phyloP scores from a whole-genome alignment of 257 asterid species.

The Marsdenia floribunda region DNA sequence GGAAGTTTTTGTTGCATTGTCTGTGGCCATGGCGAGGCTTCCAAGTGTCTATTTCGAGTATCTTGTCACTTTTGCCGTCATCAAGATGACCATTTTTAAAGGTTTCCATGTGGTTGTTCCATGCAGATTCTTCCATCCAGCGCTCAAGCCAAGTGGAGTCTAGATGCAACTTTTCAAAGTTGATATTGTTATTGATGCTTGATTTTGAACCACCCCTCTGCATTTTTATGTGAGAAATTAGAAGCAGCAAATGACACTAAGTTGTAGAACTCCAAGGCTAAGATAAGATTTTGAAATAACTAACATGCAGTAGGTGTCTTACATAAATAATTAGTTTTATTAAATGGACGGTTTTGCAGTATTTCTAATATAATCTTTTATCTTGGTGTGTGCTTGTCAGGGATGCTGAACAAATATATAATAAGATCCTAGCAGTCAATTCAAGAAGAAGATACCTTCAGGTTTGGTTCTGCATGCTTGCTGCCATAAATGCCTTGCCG shows the following conservation, averaged over 20 bases:
- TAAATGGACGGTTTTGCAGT: too few species aligned
- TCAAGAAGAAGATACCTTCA: conserved; percentile 38
- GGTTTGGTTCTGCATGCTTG: conserved; percentile 28
- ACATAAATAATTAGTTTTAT: not conserved
- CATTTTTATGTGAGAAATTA: conserved; percentile 20
- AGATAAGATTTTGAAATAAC: not conserved
- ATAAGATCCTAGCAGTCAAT: not conserved
- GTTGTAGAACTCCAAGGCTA: not conserved
- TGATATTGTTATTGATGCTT: conserved; percentile 20
- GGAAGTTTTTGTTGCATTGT: conserved; percentile 28
- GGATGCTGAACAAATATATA: not conserved
- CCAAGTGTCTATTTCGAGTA: conserved; percentile 87
- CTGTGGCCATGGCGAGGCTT: conserved; percentile 45
- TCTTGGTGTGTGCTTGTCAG: not conserved
- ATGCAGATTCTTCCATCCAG: conserved; percentile 74
- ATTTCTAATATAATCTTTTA: not conserved
- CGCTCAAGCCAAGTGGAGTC: conserved; percentile 61
- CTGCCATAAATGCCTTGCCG: conserved; percentile 22
- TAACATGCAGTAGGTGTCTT: not conserved
- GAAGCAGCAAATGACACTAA: not conserved
- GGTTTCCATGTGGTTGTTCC: conserved; percentile 31
- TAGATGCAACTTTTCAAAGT: conserved; percentile 32
- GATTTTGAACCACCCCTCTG: conserved; percentile 55
- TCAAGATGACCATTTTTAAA: conserved; percentile 27
- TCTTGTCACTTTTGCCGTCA: conserved; percentile 71